phyloP scores from a whole-genome alignment of 2,329 filamentous ascomycete species.

The Xylaria polymorpha region DNA sequence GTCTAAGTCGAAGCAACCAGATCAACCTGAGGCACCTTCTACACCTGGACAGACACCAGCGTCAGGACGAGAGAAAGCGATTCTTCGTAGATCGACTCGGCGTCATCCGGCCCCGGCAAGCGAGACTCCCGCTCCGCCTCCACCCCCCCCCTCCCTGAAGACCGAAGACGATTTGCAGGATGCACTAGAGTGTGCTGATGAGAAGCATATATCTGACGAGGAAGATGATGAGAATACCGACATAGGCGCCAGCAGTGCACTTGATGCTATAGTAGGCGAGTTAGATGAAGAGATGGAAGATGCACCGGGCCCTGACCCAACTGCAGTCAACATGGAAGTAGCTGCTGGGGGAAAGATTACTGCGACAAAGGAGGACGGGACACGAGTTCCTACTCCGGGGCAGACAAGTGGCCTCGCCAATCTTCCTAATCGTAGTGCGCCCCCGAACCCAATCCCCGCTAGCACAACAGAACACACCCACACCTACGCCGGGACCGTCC shows the following conservation, averaged over 20 bases:
- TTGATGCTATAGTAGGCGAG: constrained; percentile 92
- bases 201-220: constrained; percentile 82
- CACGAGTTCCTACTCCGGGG: constrained; percentile 83
- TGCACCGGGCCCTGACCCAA: constrained; percentile 77
- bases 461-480: constrained; percentile 54
- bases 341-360: constrained; percentile 88
- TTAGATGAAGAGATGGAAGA: constrained; percentile 87
- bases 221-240: constrained; percentile 72
- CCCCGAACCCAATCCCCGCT: constrained; percentile 54
- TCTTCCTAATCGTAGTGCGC: constrained; percentile 53
- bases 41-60: constrained; percentile 60
- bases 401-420: constrained; percentile 59
- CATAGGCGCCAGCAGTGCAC: constrained; percentile 72
- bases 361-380: constrained; percentile 91
- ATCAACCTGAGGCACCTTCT: constrained; percentile 55
- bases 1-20: constrained; percentile 60
- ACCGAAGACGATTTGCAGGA: constrained; percentile 72
- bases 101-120: constrained; percentile 63
- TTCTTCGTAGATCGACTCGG: constrained; percentile 71
- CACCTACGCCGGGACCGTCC: constrained; percentile 62
- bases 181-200: constrained; percentile 91
- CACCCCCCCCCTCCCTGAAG: constrained; percentile 65
- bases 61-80: constrained; percentile 67
- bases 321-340: constrained; percentile 91
- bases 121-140: constrained; percentile 63